Base-by-base conservation (phyloP, 2,329 filamentous ascomycete genomes). In the Lachnellula arida region DNA sequence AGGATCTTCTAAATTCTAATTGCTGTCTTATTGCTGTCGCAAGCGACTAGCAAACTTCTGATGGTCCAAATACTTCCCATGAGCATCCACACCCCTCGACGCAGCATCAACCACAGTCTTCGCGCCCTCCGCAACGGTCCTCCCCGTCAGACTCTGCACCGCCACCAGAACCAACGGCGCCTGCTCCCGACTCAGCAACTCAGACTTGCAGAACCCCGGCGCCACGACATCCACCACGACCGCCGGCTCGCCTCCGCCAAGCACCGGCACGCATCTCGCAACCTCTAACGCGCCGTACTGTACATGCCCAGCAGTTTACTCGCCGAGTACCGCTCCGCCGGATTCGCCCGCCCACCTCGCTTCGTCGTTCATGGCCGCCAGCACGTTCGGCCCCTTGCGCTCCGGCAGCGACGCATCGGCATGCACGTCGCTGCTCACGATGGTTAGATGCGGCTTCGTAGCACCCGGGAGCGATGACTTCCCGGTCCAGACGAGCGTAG, bases 381-480 rank as follows among this genome's bases (percentile, higher is more conserved):
- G 34, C 12, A 58, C 50, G 8, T 54, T 57, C 0, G 66, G 65
- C 5, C 61, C 63, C 2, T 69, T 59, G 14, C 67, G 61, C 54
- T 75, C 69, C 7, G 61, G 58, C 51, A 77, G 75, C 19, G 47
- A 62, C 7, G 72, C 61, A 53, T 67, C 65, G 32, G 56, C 60
- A 53, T 73, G 71, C 9, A 68, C 71, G 39, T 74, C 73, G 1
- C 75, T 78, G 1, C 72, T 67, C 2, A 77, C 73, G 6, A 77
- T 63, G 2, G 67, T 65, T 3, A 79, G 52, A 19, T 70, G 69
- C 14, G 75, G 19, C 25, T 22, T 22, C 5, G 12, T 5, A 19
- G 14, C 71, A 11, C 17, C 69, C 67, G 61, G 79, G 58, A 22
- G 63, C 56, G 1, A 5, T 55, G 1, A 5, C 37, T 42, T 35